Percentiles rank a stretch among this genome's conserved stretches.
phyloP scores from a whole-genome alignment of 345 rosid genomes.

The Camelina laxa region DNA sequence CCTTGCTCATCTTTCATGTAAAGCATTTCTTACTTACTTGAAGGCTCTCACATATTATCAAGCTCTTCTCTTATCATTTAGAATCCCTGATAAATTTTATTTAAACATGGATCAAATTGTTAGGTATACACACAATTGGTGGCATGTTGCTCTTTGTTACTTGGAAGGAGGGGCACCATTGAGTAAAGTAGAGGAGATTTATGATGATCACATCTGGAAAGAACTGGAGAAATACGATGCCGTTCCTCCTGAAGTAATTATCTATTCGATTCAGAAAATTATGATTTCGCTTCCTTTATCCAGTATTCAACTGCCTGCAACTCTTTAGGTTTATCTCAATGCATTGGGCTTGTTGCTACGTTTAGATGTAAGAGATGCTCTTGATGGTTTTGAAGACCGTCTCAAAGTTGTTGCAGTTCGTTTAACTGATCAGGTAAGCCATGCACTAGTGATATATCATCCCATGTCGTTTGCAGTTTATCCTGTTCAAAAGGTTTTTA shows the following conservation, averaged over 20 bases:
- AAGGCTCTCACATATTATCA: constrained; percentile 9
- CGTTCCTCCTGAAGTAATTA: constrained; percentile 56
- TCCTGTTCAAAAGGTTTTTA: background rate
- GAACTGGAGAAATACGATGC: constrained; percentile 71
- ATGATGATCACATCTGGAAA: constrained; percentile 75
- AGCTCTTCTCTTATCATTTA: constrained; percentile 6
- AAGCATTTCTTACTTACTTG: constrained; percentile 22
- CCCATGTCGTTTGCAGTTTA: background rate
- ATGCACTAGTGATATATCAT: background rate
- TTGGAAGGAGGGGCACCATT: constrained; percentile 83
- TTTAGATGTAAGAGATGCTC: constrained; percentile 59
- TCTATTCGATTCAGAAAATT: background rate
- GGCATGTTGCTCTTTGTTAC: constrained; percentile 96
- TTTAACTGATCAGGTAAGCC: constrained; percentile 62
- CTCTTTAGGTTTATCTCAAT: constrained; percentile 74
- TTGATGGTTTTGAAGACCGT: constrained; percentile 55
- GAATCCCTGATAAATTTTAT: background rate
- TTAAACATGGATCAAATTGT: background rate
- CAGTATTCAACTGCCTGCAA: constrained; percentile 24
- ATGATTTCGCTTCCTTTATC: constrained; percentile 17
- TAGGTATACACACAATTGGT: constrained; percentile 96
- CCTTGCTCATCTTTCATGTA: constrained; percentile 83
- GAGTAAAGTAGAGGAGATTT: constrained; percentile 62
- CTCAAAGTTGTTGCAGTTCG: constrained; percentile 55
- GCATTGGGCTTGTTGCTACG: constrained; percentile 78